phyloP scores from a whole-genome alignment of 106 monocot genomes.

The Acorus calamus region DNA sequence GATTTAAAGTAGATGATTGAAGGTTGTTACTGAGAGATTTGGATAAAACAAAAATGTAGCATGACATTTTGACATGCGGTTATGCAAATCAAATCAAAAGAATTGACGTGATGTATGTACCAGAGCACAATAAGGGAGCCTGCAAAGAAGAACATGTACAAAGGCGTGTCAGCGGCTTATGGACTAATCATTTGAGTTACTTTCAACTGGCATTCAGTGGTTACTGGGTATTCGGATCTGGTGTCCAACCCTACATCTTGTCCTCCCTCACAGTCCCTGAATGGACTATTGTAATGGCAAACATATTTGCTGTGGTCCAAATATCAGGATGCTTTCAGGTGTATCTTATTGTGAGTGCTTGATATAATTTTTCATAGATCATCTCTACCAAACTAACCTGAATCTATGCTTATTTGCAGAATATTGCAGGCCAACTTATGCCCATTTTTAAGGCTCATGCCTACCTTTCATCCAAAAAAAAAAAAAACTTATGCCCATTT shows the following conservation, averaged over 20 bases:
- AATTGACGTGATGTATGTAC: not conserved
- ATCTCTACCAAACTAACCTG: not conserved
- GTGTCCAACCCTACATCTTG: constrained; percentile 37
- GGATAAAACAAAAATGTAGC: too few relatives aligned
- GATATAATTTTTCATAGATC: not conserved
- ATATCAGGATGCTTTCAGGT: constrained; percentile 60
- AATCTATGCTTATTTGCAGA: constrained; percentile 11
- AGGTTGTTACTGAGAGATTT: too few relatives aligned
- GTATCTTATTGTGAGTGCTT: not conserved
- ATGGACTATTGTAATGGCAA: constrained; percentile 52
- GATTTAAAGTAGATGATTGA: too few relatives aligned
- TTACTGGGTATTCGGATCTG: constrained; percentile 51
- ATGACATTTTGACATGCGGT: too few relatives aligned
- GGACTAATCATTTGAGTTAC: constrained; percentile 26
- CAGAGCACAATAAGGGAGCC: constrained; percentile 42
- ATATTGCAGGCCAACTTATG: constrained; percentile 49
- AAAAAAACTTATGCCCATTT: too few relatives aligned
- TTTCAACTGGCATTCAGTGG: constrained; percentile 42
- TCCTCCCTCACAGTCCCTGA: constrained; percentile 36
- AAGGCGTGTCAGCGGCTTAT: constrained; percentile 44
- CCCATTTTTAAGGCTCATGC: too few relatives aligned
- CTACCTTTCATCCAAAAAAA: too few relatives aligned
- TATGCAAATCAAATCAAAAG: too few relatives aligned
- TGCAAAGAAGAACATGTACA: constrained; percentile 46
- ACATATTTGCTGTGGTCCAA: constrained; percentile 48